Conservation (phyloP, 2,329 filamentous ascomycete genomes). For the Dothiorella sarmentorum region DNA sequence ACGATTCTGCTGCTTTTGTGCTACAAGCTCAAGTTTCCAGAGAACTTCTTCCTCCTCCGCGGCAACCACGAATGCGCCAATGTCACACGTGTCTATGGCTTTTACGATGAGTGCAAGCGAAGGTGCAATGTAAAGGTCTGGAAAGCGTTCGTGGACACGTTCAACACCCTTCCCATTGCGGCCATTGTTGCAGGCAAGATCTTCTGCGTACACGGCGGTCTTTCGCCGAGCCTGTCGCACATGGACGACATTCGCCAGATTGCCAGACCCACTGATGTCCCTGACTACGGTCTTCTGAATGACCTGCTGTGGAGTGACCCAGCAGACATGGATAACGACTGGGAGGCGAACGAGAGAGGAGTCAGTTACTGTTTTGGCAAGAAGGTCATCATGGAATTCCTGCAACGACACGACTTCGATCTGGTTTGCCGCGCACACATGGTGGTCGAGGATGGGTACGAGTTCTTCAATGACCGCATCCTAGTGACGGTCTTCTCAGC, state of each 20-base stretch:
- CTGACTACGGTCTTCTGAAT: slow-evolving; percentile 92
- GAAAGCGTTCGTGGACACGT: slow-evolving; percentile 97
- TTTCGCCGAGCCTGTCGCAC: slow-evolving; percentile 86
- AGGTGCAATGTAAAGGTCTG: slow-evolving; percentile 95
- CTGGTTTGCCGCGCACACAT: slow-evolving; percentile 96
- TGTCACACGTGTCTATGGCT: slow-evolving; percentile 91
- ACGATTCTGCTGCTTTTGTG: slow-evolving; percentile 89
- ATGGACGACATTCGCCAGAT: slow-evolving; percentile 99
- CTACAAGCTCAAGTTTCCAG: slow-evolving; percentile 95
- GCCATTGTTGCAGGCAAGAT: slow-evolving; percentile 97
- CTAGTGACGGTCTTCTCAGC: slow-evolving; percentile 97
- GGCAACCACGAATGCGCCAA: slow-evolving; percentile 98
- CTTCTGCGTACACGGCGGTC: slow-evolving; percentile 92
- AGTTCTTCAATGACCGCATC: slow-evolving; percentile 95
- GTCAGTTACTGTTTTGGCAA: slow-evolving; percentile 99
- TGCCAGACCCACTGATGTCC: slow-evolving; percentile 91
- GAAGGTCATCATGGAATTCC: slow-evolving; percentile 94
- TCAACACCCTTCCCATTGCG: slow-evolving; percentile 92
- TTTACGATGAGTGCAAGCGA: slow-evolving; percentile 97
- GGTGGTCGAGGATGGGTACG: slow-evolving; percentile 98
- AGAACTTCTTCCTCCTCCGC: slow-evolving; percentile 93
- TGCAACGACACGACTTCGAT: slow-evolving; percentile 93
- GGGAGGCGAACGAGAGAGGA: slow-evolving; percentile 95
- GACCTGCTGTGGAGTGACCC: slow-evolving; percentile 97
- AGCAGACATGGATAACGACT: slow-evolving; percentile 95